Conservation (phyloP, 768 basidiomycete genomes). For the Hemileccinum rubropunctum region DNA sequence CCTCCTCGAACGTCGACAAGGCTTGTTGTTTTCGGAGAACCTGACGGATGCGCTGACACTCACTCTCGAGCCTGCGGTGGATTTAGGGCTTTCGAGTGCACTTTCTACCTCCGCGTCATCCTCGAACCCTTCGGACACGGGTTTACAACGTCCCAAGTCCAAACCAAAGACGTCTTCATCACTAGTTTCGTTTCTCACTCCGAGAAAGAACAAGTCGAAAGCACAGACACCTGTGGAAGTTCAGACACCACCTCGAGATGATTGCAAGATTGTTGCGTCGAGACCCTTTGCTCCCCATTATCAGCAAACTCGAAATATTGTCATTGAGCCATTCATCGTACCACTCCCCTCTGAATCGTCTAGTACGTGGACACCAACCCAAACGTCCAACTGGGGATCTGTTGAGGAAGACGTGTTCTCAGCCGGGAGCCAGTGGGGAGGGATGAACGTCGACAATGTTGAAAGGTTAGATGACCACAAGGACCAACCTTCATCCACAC, state of each 20-base stretch:
- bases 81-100: slow-evolving; percentile 28
- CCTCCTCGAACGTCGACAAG: slow-evolving; percentile 82
- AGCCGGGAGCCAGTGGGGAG: slow-evolving; percentile 43
- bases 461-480: slow-evolving; percentile 20
- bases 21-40: slow-evolving; percentile 89
- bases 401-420: slow-evolving; percentile 75
- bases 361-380: slow-evolving; percentile 63
- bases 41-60: slow-evolving; percentile 84
- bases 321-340: slow-evolving; percentile 68
- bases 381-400: slow-evolving; percentile 47
- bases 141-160: slow-evolving; percentile 42
- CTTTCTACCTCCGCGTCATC: slow-evolving; percentile 27
- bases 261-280: slow-evolving; percentile 46
- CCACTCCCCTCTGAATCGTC: slow-evolving; percentile 46
- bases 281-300: slow-evolving; percentile 89
- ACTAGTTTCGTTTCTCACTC: slow-evolving; percentile 76
- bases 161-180: slow-evolving; percentile 57
- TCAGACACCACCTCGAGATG: slow-evolving; percentile 43
- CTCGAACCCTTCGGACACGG: slow-evolving; percentile 28
- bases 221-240: slow-evolving; percentile 36
- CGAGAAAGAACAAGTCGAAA: slow-evolving; percentile 60
- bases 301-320: slow-evolving; percentile 66
- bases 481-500: slow-evolving; percentile 34
- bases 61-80: slow-evolving; percentile 59
- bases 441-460: slow-evolving; percentile 23